A percentile compares a stretch with the other conserved stretches of the same genome.
These are phyloP conservation scores for Graphiopsis chlorocephala DNA, from an alignment of 2,329 filamentous ascomycete genomes.

Conservation along the genomic window DNA sequence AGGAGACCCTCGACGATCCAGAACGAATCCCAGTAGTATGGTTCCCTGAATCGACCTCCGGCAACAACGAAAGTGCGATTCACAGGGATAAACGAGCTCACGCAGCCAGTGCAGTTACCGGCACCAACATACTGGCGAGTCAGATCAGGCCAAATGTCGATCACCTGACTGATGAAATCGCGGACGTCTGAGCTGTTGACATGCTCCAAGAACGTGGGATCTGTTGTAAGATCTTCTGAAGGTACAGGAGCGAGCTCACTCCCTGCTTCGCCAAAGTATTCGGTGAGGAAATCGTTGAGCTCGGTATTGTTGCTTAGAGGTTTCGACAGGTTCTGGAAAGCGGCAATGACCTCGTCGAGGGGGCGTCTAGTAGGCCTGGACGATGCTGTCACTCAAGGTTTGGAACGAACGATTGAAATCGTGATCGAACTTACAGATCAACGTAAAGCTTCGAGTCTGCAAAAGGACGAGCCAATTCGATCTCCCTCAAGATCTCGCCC, in stretches of 20 bases:
- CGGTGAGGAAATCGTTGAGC: conserved; percentile 60
- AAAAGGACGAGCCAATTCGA: conserved; percentile 64
- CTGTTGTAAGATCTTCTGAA: conserved; percentile 50
- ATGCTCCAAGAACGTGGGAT: conserved; percentile 57
- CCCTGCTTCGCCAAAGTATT: conserved; percentile 62
- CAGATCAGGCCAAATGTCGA: conserved; percentile 67
- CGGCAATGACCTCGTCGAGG: conserved; percentile 58
- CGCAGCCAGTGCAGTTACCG: conserved; percentile 58
- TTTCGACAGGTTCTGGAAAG: conserved; percentile 58
- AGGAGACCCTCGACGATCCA: conserved; percentile 67
- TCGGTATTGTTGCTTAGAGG: conserved; percentile 63
- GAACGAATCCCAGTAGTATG: conserved; percentile 70
- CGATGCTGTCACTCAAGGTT: neutral
- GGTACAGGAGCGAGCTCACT: conserved; percentile 59
- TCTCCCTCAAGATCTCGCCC: conserved; percentile 60
- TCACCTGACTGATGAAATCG: conserved; percentile 62
- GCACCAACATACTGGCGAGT: conserved; percentile 58
- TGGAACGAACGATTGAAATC: neutral
- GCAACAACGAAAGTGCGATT: conserved; percentile 69
- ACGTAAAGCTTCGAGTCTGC: conserved; percentile 69
- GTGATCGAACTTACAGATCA: conserved; percentile 40
- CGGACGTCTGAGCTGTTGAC: conserved; percentile 58
- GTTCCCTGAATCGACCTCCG: conserved; percentile 67
- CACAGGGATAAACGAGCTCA: conserved; percentile 63
- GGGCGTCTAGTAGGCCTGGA: conserved; percentile 59